phyloP scores from a whole-genome alignment of 108 stramenopile species.

The Nannochloropsis salina region DNA sequence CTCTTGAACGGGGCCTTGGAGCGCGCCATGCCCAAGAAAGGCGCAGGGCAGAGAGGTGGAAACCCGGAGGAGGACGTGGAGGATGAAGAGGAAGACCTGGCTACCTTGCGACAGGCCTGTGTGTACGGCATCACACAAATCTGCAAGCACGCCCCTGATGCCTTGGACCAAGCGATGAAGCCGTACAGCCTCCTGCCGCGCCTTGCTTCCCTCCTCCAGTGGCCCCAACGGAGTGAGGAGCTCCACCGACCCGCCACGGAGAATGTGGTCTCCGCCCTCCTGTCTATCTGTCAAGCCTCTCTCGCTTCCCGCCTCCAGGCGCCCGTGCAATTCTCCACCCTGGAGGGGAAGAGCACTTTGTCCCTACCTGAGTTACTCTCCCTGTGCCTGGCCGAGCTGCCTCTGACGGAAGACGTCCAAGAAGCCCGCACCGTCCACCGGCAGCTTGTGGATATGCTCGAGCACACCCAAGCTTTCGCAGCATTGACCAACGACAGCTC shows the following conservation, averaged over 20 bases:
- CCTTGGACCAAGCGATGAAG: neutral
- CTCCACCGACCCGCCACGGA: neutral
- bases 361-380: neutral
- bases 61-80: neutral
- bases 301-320: neutral
- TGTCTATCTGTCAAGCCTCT: neutral
- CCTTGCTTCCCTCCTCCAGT: neutral
- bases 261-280: neutral
- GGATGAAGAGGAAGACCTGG: neutral
- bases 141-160: neutral
- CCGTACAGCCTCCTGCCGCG: neutral
- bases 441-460: neutral
- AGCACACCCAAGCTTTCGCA: neutral
- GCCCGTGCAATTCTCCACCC: neutral
- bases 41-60: neutral
- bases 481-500: neutral
- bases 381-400: neutral
- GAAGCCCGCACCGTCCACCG: neutral
- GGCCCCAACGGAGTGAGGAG: neutral
- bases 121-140: neutral
- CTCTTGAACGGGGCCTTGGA: neutral
- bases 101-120: neutral
- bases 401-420: neutral
- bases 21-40: neutral
- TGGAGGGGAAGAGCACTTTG: neutral